Evolutionary conservation across 176 grass and related monocot genomes (phyloP), one percentile per base, ranked within the genome.

Genomic region (Aegilops umbellulata): DNA sequence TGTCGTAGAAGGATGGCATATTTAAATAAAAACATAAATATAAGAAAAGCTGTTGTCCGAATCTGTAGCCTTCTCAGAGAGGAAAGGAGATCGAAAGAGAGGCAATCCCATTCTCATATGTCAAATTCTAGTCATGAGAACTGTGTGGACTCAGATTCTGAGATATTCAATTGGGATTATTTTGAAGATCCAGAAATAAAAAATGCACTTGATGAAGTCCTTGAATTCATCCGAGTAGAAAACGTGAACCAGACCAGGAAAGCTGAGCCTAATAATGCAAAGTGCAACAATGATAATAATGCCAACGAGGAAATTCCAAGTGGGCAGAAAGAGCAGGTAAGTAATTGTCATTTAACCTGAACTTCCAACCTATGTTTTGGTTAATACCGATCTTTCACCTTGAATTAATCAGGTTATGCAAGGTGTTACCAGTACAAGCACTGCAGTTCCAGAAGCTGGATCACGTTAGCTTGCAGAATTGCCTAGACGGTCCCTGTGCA

Each of bases 101-200:
- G 75, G 60, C 87, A 68, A 86, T 63, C 74, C 61, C 23, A 73
- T 85, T 70, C 88, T 27, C 69, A 86, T 67, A 84, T 88, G 42
- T 81, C 74, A 81, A 22, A 82, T 87, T 79, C 61, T 79, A 60
- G 22, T 44, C 61, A 75, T 20, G 88, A 86, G 44, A 84, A 61
- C 76, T 65, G 67, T 78, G 82, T 58, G 55, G 78, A 89, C 81
- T 34, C 77, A 87, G 74, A 85, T 61, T 88, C 53, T 25, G 69
- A 90, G 36, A 75, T 86, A 44, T 86, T 88, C 58, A 82, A 35
- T 83, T 98, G 97, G 97, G 91, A 98, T 89, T 53, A 95, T 89
- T 94, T 95, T 62, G 90, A 90, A 65, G 92, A 91, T 84, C 84
- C 86, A 80, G 94, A 98, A 42, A 88, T 98, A 87, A 95, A 91